Percentiles rank a stretch among this genome's conserved stretches.
Evolutionary conservation across 148 eudicot species (phyloP).

Genomic region (Salicornia ramosissima): DNA sequence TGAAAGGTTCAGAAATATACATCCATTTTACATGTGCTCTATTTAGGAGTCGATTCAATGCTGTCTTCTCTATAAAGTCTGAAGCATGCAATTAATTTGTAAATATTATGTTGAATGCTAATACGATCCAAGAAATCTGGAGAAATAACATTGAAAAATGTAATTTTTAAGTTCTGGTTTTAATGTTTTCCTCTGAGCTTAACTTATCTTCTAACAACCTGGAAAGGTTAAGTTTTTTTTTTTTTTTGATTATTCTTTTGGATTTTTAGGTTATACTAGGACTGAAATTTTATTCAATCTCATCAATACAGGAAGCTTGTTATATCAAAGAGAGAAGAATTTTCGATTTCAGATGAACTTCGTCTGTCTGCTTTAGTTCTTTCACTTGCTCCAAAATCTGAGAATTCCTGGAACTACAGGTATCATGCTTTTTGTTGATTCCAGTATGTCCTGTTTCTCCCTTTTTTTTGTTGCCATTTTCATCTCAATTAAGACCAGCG

Average conservation of each 20-base stretch:
- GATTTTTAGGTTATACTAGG: background rate
- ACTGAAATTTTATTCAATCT: conserved; percentile 6
- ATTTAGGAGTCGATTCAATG: too few relatives aligned
- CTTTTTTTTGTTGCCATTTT: background rate
- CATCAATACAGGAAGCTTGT: conserved; percentile 57
- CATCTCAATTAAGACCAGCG: background rate
- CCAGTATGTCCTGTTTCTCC: too few relatives aligned
- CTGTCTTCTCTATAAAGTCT: too few relatives aligned
- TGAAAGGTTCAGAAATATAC: background rate
- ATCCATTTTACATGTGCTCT: background rate
- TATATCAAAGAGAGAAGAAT: conserved; percentile 39
- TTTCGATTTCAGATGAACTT: conserved; percentile 49
- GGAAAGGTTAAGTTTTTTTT: background rate
- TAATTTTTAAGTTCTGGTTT: background rate
- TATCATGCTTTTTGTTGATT: conserved; percentile 18
- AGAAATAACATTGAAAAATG: too few relatives aligned
- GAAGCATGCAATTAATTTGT: too few relatives aligned
- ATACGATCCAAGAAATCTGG: too few relatives aligned
- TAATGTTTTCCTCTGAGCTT: too few relatives aligned
- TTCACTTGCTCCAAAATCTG: conserved; percentile 87
- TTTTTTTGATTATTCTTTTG: background rate
- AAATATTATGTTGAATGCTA: too few relatives aligned
- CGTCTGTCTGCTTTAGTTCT: conserved; percentile 57
- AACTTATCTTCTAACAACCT: background rate
- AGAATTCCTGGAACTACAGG: conserved; percentile 90